Percentiles rank a stretch among this genome's conserved stretches.
Evolutionary conservation across 495 filamentous ascomycete genomes (phyloP).

Genomic region (Darksidea phi): DNA sequence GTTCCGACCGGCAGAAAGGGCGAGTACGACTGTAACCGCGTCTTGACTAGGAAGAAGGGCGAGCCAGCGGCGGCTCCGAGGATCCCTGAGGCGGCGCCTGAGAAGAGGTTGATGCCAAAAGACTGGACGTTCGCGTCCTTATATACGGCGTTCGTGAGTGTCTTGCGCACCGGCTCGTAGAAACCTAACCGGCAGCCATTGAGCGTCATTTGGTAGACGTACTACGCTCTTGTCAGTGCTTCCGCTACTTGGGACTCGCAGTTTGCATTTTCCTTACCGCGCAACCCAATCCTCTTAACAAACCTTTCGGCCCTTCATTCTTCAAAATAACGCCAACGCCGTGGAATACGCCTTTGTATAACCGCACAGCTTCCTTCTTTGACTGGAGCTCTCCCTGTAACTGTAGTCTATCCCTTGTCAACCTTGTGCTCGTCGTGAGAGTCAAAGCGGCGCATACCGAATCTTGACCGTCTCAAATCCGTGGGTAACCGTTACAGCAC

Average conservation of each 20-base stretch:
- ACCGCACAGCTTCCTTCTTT: conserved; percentile 74
- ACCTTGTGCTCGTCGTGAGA: conserved; percentile 1
- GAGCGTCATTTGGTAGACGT: conserved; percentile 93
- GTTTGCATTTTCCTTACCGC: conserved; percentile 56
- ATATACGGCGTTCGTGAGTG: conserved; percentile 59
- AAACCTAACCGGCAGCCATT: conserved; percentile 97
- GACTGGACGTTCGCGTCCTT: conserved; percentile 72
- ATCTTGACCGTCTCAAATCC: conserved; percentile 99
- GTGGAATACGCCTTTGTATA: conserved; percentile 92
- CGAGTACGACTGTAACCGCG: conserved; percentile 88
- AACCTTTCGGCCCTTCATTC: conserved; percentile 83
- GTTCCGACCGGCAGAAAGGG: conserved; percentile 94
- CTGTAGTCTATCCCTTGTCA: conserved; percentile 65
- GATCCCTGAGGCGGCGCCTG: conserved; percentile 82
- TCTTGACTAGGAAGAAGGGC: conserved; percentile 99
- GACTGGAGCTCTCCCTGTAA: conserved; percentile 92
- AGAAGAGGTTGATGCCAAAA: conserved; percentile 86
- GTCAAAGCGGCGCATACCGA: conserved; percentile 55
- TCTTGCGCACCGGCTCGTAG: conserved; percentile 87
- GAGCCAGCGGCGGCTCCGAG: conserved; percentile 87
- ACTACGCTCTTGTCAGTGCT: conserved; percentile 50
- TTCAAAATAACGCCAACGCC: conserved; percentile 85
- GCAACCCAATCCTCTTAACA: conserved; percentile 86
- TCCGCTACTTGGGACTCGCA: not conserved
- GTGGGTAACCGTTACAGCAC: conserved; percentile 96